A percentile compares a stretch with the other conserved stretches of the same genome.
phyloP scores from a whole-genome alignment of 2,329 filamentous ascomycete species.

The Trichophyton rubrum region DNA sequence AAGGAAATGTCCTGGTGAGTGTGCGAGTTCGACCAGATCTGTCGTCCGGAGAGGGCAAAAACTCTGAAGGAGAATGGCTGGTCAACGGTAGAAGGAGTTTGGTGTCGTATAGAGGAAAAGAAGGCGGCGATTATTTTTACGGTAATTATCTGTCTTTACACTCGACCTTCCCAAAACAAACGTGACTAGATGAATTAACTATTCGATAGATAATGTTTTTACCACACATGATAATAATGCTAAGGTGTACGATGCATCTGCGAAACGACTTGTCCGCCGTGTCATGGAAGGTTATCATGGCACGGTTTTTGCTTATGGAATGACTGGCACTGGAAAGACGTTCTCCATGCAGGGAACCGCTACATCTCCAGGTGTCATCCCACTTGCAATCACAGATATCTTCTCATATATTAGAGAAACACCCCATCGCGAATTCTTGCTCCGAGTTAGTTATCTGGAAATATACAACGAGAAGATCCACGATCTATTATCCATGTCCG shows the following conservation, averaged over 20 bases:
- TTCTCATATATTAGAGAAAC: constrained; percentile 98
- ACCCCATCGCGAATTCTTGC: constrained; percentile 80
- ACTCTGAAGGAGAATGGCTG: constrained; percentile 74
- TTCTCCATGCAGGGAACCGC: constrained; percentile 99
- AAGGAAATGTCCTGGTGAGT: constrained; percentile 92
- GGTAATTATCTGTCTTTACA: constrained; percentile 39
- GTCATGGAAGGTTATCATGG: constrained; percentile 99
- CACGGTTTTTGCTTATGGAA: constrained; percentile 96
- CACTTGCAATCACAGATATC: constrained; percentile 93
- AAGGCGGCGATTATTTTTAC: constrained; percentile 86
- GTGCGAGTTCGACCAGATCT: constrained; percentile 83
- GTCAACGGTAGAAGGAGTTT: constrained; percentile 73
- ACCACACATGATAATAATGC: constrained; percentile 86
- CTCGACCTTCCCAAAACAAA: background rate
- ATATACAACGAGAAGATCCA: constrained; percentile 99
- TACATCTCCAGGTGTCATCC: constrained; percentile 89
- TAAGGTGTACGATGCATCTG: constrained; percentile 84
- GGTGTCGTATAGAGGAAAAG: constrained; percentile 73
- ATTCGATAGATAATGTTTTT: constrained; percentile 76
- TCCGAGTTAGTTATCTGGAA: constrained; percentile 94
- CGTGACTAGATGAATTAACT: background rate
- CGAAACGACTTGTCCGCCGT: constrained; percentile 83
- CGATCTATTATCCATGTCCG: constrained; percentile 70
- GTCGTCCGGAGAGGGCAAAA: constrained; percentile 47
- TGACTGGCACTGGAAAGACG: constrained; percentile 97